phyloP scores from a whole-genome alignment of 164 flowering plant genomes.

The Santalum album region DNA sequence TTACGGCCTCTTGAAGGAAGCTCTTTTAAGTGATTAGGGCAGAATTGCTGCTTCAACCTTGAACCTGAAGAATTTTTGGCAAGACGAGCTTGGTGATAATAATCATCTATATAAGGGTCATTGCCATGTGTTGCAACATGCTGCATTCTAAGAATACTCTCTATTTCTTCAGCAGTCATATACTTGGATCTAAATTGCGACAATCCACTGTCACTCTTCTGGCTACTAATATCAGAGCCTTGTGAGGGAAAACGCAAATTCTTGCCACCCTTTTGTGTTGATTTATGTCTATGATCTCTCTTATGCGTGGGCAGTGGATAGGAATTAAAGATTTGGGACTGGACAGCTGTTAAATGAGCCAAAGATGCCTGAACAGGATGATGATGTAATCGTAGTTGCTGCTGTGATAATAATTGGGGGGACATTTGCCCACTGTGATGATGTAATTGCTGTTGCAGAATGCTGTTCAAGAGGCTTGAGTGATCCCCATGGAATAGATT shows the following conservation, averaged over 20 bases:
- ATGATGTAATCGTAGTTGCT: conserved; percentile 56
- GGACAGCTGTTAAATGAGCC: conserved; percentile 56
- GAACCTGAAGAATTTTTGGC: conserved; percentile 65
- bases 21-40: conserved; percentile 68
- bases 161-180: conserved; percentile 91
- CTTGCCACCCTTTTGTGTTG: conserved; percentile 46
- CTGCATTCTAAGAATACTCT: conserved; percentile 77
- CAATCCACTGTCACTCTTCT: conserved; percentile 52
- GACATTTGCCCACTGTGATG: conserved; percentile 58
- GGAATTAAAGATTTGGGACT: conserved; percentile 43
- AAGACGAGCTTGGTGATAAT: conserved; percentile 87
- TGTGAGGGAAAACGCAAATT: conserved; percentile 48
- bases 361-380: conserved; percentile 49
- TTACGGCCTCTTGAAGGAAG: conserved; percentile 59
- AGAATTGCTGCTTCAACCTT: conserved; percentile 53
- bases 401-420: conserved; percentile 42
- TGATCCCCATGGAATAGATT: conserved; percentile 48
- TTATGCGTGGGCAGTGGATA: conserved; percentile 33
- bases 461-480: conserved; percentile 33
- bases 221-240: conserved; percentile 50
- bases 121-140: conserved; percentile 80
- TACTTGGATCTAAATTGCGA: conserved; percentile 69
- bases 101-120: conserved; percentile 87
- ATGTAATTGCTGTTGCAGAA: conserved; percentile 45
- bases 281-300: conserved; percentile 54